Evolutionary conservation across 2,329 filamentous ascomycete genomes (phyloP).

Genomic region (Botrytis medusae): DNA sequence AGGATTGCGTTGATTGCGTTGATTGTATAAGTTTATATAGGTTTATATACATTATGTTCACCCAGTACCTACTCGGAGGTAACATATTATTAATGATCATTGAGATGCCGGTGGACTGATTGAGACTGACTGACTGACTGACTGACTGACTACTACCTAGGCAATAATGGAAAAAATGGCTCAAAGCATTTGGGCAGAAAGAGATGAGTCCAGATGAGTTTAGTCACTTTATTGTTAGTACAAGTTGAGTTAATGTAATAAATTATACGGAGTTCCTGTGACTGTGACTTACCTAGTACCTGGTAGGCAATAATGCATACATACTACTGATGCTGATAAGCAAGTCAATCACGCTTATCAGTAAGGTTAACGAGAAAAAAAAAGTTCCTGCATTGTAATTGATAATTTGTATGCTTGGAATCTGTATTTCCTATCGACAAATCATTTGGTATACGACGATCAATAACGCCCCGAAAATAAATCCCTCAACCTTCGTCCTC

Average conservation of each 20-base stretch:
- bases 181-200: neutral
- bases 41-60: neutral
- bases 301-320: neutral
- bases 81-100: neutral
- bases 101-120: neutral
- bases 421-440: neutral
- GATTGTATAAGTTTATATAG: neutral
- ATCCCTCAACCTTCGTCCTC: neutral
- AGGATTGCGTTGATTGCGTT: no score
- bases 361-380: neutral
- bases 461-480: neutral
- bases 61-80: neutral
- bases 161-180: neutral
- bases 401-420: neutral
- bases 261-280: no score
- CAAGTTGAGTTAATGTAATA: no score
- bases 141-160: no score
- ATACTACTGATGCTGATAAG: slow-evolving; percentile 8
- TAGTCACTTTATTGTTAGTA: neutral
- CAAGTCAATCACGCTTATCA: neutral
- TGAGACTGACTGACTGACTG: no score
- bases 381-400: slow-evolving; percentile 8
- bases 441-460: neutral
- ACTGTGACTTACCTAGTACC: neutral
- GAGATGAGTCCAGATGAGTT: neutral